Percentiles rank a stretch among this genome's conserved stretches.
Evolutionary conservation across 768 basidiomycete genomes (phyloP).

Genomic region (Daedalea quercina): DNA sequence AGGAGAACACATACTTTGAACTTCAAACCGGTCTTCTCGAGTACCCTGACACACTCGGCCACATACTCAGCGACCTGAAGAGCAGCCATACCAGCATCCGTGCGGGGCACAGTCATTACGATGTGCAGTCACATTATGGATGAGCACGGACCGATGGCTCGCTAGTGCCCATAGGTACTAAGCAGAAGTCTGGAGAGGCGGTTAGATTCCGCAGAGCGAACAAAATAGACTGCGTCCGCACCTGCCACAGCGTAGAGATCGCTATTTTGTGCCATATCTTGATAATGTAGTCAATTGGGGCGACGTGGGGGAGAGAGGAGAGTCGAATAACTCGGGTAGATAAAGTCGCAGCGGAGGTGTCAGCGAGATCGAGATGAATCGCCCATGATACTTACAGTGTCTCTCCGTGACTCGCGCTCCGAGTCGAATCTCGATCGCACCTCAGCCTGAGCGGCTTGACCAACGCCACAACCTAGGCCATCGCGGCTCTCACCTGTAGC

Average conservation of each 20-base stretch:
- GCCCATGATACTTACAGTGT: too few species aligned
- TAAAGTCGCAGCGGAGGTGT: too few species aligned
- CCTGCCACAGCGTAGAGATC: conserved; percentile 80
- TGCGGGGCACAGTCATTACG: conserved; percentile 22
- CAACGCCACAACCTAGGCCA: too few species aligned
- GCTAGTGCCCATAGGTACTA: conserved; percentile 78
- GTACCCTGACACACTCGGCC: conserved; percentile 75
- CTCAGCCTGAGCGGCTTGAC: too few species aligned
- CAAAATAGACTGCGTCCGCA: conserved; percentile 18
- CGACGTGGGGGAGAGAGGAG: too few species aligned
- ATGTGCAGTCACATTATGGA: not conserved
- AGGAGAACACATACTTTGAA: conserved; percentile 53
- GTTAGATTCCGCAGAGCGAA: not conserved
- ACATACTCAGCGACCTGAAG: conserved; percentile 67
- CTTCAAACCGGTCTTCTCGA: conserved; percentile 76
- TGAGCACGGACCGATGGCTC: conserved; percentile 54
- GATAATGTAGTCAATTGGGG: not conserved
- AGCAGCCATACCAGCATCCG: conserved; percentile 15
- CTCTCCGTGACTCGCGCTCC: too few species aligned
- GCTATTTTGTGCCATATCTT: not conserved
- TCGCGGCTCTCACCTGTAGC: not conserved
- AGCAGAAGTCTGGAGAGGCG: conserved; percentile 66
- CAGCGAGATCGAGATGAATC: too few species aligned
- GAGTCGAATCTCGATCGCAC: too few species aligned
- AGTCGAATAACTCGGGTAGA: too few species aligned